Base-by-base conservation (phyloP, 148 eudicot species). In the Chenopodium berlandieri region DNA sequence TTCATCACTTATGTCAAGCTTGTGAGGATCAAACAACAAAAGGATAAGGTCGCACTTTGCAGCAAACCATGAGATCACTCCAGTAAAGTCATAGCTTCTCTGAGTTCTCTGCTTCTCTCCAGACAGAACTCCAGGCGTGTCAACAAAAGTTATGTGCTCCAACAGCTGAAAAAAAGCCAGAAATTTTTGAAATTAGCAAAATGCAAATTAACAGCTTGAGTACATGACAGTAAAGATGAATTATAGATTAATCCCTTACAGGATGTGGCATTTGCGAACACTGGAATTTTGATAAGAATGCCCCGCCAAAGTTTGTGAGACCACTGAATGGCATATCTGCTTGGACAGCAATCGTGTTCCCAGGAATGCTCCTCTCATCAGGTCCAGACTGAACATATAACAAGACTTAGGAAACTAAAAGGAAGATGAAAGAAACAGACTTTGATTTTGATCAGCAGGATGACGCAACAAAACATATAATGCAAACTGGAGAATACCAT, bases 251-350 rank as follows among this genome's bases (percentile, higher is more conserved):
- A 31, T 46, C 64, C 81, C 95, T 88, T 77, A 96, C 99, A 40
- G 97, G 89, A 87, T 92, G 93, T 82, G 94, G 94, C 98, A 94
- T 89, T 86, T 94, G 98, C 74, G 98, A 94, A 83, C 98, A 94
- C 86, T 94, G 94, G 82, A 94, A 94, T 78, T 94, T 94, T 63
- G 98, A 94, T 80, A 94, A 89, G 84, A 94, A 94, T 76, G 97
- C 90, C 72, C 93, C 93, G 30, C 98, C 98, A 87, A 94, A 94
- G 80, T 85, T 89, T 40, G 91, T 84, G 75, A 94, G 89, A 75
- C 94, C 94, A 83, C 83, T 89, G 82, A 91, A 94, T 79, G 98
- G 97, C 93, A 94, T 87, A 52, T 92, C 92, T 5, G 97, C 94
- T 78, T 94, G 91, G 78, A 94, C 98, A 54, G 97, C 98, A 76